Percentiles rank a stretch among this genome's conserved stretches.
Evolutionary conservation across 164 flowering plant species (phyloP).

Genomic region (Dillenia suffruticosa): DNA sequence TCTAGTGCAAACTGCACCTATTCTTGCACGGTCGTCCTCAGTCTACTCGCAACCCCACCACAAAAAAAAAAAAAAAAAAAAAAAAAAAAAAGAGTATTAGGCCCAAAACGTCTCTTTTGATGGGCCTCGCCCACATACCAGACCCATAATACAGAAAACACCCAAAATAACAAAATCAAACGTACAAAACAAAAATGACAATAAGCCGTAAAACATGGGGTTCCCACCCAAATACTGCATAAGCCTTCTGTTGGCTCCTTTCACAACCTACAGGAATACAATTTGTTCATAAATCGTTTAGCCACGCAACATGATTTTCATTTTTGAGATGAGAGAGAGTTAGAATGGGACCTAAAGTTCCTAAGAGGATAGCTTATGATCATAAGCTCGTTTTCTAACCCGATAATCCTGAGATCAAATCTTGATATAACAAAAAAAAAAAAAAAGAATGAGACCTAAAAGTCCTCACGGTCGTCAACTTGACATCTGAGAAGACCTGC

Average conservation of each 20-base stretch:
- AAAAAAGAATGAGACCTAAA: too few relatives aligned
- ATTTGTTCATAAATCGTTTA: background rate
- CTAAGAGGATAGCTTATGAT: too few relatives aligned
- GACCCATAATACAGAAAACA: background rate
- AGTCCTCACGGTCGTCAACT: background rate
- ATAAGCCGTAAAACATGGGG: background rate
- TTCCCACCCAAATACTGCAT: conserved; percentile 19
- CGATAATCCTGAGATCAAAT: too few relatives aligned
- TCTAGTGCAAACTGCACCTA: conserved; percentile 33
- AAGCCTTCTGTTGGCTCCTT: conserved; percentile 36
- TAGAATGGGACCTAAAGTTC: background rate
- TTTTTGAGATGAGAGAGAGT: background rate
- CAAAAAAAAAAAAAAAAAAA: too few relatives aligned
- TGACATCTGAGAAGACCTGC: background rate
- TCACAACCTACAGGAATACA: conserved; percentile 16
- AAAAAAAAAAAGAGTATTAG: too few relatives aligned
- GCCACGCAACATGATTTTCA: background rate
- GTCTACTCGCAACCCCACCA: conserved; percentile 14
- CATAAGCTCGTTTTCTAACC: too few relatives aligned
- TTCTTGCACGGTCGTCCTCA: conserved; percentile 29
- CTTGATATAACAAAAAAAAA: too few relatives aligned
- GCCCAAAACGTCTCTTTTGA: too few relatives aligned
- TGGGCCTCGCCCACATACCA: background rate
- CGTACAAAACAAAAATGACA: background rate
- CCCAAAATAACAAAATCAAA: background rate